These are phyloP conservation scores for Tilletia indica DNA, from an alignment of 1,284 basidiomycete species.

Conservation along the genomic window DNA sequence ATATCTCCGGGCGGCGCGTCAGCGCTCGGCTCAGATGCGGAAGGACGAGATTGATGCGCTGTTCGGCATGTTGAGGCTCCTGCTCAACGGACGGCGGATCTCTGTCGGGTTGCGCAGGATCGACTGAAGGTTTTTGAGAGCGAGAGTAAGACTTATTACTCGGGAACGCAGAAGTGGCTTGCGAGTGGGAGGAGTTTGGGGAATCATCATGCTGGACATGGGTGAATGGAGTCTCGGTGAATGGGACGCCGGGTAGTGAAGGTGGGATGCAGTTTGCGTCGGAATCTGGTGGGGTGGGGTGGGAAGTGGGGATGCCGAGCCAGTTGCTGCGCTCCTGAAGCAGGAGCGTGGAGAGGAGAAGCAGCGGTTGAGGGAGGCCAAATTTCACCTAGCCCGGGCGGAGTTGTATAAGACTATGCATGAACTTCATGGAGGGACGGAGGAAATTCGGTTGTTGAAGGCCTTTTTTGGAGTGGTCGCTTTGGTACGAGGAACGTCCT, in stretches of 20 bases:
- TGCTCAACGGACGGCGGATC: conserved; percentile 29
- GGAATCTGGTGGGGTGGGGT: not conserved
- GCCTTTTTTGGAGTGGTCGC: conserved; percentile 29
- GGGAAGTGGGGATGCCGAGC: not conserved
- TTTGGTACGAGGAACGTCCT: conserved; percentile 30
- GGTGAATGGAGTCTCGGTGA: not conserved
- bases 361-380: conserved; percentile 38
- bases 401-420: conserved; percentile 29
- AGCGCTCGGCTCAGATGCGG: conserved; percentile 20
- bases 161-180: conserved; percentile 48
- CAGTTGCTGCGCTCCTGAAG: conserved; percentile 6
- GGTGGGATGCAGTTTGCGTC: not conserved
- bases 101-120: conserved; percentile 33
- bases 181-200: conserved; percentile 21
- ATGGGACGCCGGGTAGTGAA: conserved; percentile 8
- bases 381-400: conserved; percentile 37
- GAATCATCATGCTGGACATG: not conserved
- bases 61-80: conserved; percentile 33
- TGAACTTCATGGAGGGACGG: conserved; percentile 36
- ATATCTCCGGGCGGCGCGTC: conserved; percentile 24
- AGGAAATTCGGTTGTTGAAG: conserved; percentile 32
- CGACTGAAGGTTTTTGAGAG: conserved; percentile 35
- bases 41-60: conserved; percentile 27
- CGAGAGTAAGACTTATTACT: conserved; percentile 45
- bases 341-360: conserved; percentile 41